Base-by-base conservation (phyloP, 495 filamentous ascomycete genomes). In the Penicillium ochrochloron region DNA sequence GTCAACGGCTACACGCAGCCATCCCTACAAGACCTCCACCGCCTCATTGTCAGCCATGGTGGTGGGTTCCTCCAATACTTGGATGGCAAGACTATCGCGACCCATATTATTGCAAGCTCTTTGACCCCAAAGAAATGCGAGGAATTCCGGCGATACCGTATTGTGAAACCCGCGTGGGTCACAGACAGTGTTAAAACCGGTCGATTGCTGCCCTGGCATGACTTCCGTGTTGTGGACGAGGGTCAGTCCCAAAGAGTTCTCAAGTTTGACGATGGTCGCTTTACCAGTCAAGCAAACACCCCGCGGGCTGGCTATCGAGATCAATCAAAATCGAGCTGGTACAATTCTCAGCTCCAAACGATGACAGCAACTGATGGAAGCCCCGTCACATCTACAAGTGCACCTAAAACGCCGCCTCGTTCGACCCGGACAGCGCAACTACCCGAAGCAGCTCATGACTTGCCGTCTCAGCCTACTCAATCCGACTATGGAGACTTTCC, bases 161-260 rank as follows among this genome's bases (percentile, higher is more conserved):
- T 99, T 27, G 95, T 97, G 65, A 96, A 94, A 75, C 95, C 95
- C n/a, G 90, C 93, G 56, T 99, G 95, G 95, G 84, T 98, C 2
- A 88, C 92, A 11, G 95, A 98, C 63, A 96, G 93, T 71, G 85
- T 98, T 60, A 82, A 86, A 53, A 90, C 89, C 6, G 92, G 93
- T 1, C 89, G 84, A 57, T 69, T 97, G 48, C 80, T 97, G 53
- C 90, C 93, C 2, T 99, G 95, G 95, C 83, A 90, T 59, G 80
- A 85, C 6, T 99, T 90, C 70, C 85, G 91, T 37, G 86, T 97
- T 19, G 77, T 96, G 17, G 91, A 96, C 66, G 91, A 96, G 70
- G 88, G 87, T 0, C 84, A 84, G 2, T 86, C 88, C 0, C 92
- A 95, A 69, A 90, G 89, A 67, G 83, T 93, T 23, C 83, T 95